Conservation (phyloP, 805 yeast genomes). For the Cyberlindnera galapagoensis region DNA sequence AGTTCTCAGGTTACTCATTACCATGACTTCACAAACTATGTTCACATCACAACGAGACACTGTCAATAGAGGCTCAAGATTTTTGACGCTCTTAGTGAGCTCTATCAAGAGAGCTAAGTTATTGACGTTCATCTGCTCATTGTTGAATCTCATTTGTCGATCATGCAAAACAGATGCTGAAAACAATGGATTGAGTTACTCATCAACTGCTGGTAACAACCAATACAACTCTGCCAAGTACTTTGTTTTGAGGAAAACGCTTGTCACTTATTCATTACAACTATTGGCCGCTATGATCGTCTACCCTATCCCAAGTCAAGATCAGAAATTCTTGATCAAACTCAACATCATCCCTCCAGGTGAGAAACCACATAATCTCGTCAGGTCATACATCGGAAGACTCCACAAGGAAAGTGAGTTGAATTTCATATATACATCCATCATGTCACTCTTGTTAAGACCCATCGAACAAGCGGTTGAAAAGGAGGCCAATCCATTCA, state of each 20-base stretch:
- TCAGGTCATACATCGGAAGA: constrained; percentile 44
- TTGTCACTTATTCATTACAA: constrained; percentile 54
- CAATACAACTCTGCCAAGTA: constrained; percentile 21
- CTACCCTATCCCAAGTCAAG: constrained; percentile 55
- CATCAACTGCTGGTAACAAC: constrained; percentile 17
- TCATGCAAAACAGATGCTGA: constrained; percentile 33
- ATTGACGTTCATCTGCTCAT: constrained; percentile 55
- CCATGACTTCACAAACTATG: constrained; percentile 55
- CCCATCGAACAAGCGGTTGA: constrained; percentile 37
- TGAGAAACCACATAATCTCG: constrained; percentile 38
- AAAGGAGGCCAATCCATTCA: constrained; percentile 32
- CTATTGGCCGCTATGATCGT: constrained; percentile 53
- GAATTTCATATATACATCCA: constrained; percentile 38
- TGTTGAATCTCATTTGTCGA: constrained; percentile 57
- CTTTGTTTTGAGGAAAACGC: constrained; percentile 35
- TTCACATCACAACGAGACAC: constrained; percentile 40
- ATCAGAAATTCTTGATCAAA: constrained; percentile 29
- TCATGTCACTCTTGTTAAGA: constrained; percentile 40
- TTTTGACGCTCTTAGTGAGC: constrained; percentile 48
- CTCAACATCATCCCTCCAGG: constrained; percentile 24
- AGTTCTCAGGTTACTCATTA: constrained; percentile 52
- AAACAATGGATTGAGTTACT: constrained; percentile 40
- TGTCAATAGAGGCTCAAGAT: constrained; percentile 51
- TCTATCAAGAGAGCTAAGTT: constrained; percentile 42
- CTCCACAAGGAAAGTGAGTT: constrained; percentile 52